Conservation (phyloP, 2,329 filamentous ascomycete genomes). For the Cytospora piceicola region DNA sequence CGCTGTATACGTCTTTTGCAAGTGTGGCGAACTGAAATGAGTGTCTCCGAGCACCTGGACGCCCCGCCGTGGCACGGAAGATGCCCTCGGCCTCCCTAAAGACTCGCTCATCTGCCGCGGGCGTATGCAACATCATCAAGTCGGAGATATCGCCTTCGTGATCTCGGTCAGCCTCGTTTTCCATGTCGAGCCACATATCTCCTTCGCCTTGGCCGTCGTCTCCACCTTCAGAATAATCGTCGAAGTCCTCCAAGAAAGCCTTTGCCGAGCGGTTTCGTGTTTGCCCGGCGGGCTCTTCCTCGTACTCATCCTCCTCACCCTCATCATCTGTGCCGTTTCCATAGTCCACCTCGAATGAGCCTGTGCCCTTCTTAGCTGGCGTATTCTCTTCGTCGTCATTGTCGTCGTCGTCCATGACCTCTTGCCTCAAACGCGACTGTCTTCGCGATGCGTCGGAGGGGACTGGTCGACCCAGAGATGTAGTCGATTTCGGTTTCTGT, state of each 20-base stretch:
- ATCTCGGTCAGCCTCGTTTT: conserved; percentile 44
- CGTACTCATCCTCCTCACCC: conserved; percentile 45
- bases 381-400: conserved; percentile 46
- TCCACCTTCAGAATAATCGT: conserved; percentile 31
- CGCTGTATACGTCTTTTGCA: conserved; percentile 69
- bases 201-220: conserved; percentile 46
- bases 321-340: conserved; percentile 48
- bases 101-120: conserved; percentile 57
- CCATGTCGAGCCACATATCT: conserved; percentile 56
- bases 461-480: conserved; percentile 54
- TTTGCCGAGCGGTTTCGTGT: conserved; percentile 38
- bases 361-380: conserved; percentile 36
- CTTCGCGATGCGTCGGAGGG: conserved; percentile 45
- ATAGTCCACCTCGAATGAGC: conserved; percentile 40
- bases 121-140: conserved; percentile 59
- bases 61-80: conserved; percentile 56
- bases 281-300: conserved; percentile 36
- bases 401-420: conserved; percentile 44
- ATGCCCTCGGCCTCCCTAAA: conserved; percentile 60
- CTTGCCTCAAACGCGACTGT: conserved; percentile 57
- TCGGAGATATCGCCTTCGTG: conserved; percentile 52
- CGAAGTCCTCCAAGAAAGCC: conserved; percentile 36
- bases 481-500: conserved; percentile 41
- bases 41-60: conserved; percentile 47
- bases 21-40: conserved; percentile 70